Base-by-base conservation (phyloP, 352 stramenopile genomes). In the Hyaloperonospora arabidopsidis region DNA sequence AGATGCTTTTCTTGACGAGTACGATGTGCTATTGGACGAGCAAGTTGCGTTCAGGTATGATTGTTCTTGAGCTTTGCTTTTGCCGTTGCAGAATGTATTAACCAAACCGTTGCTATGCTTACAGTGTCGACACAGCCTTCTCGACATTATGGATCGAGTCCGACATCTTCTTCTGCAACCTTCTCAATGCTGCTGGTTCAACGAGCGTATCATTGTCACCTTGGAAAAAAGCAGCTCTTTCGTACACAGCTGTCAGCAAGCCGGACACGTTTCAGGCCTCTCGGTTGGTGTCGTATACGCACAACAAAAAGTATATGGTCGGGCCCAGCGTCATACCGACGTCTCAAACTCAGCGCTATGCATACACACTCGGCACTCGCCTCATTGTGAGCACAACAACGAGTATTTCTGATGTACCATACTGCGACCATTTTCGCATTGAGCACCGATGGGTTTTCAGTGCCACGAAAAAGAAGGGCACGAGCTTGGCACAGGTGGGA, bases 261-360 rank as follows among this genome's bases (percentile, higher is more conserved):
- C 48, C 72, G 1, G 81, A 92, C 34, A 80, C 47, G 5, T 91
- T 93, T 46, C 63, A 89, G 46, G 76, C 61, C 17, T 70, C 68
- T 46, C 72, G 84, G 0, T 47, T 61, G 6, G 74, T 91, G 1
- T 68, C 63, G 4, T 90, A 84, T 52, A 80, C 61, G 0, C 81
- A 90, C 72, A 89, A 94, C 70, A 94, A 94, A 57, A 92, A 94
- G 59, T 93, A 93, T 55, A 88, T 94, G 62, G 77, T 94, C 15
- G 84, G 84, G 0, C 81, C 84, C 0, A 88, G 79, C 49, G 61
- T 65, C 32, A 92, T 94, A 48, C 84, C 84, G 1, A 94, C 84
- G 1, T 59, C 59, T 14, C 81, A 92, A 52, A 74, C 70, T 7
- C 79, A 92, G 52, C 72, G 81, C 18, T 91, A 84, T 61, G 63